Evolutionary conservation across 139 green algal genomes (phyloP).

Genomic region (Volvox africanus): DNA sequence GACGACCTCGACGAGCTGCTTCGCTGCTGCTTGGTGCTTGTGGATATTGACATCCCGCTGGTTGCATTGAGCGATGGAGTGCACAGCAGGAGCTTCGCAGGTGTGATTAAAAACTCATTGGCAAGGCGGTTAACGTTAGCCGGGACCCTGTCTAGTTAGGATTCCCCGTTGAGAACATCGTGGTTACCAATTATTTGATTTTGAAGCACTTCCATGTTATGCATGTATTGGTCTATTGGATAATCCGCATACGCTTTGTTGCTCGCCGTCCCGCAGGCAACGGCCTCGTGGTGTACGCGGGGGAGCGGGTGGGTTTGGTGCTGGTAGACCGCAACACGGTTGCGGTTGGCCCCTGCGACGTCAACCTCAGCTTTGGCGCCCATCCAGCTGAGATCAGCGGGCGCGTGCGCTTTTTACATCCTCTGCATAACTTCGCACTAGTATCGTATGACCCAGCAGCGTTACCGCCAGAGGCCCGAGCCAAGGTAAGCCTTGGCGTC

Average conservation of each 20-base stretch:
- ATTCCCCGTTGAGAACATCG: no score
- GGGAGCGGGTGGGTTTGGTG: constrained; percentile 71
- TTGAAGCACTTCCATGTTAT: no score
- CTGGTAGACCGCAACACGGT: constrained; percentile 94
- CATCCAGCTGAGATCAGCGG: constrained; percentile 85
- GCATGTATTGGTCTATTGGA: no score
- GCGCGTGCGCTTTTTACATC: constrained; percentile 86
- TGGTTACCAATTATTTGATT: no score
- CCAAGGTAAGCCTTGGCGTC: constrained; percentile 49
- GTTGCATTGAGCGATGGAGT: constrained; percentile 91
- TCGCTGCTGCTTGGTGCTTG: constrained; percentile 62
- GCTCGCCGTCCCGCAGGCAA: constrained; percentile 15
- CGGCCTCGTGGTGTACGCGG: constrained; percentile 35
- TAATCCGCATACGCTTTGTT: no score
- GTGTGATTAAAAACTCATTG: constrained; percentile 23
- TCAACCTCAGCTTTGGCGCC: constrained; percentile 89
- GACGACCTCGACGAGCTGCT: constrained; percentile 62
- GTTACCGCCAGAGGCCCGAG: constrained; percentile 71
- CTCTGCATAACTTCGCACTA: constrained; percentile 90
- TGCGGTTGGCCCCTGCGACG: constrained; percentile 78
- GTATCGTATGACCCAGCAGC: constrained; percentile 77
- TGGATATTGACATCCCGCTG: constrained; percentile 88
- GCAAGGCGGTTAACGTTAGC: no score
- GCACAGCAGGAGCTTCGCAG: constrained; percentile 76
- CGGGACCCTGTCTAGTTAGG: no score